Evolutionary conservation across 73 alveolate genomes (phyloP).

Genomic region (Breviolum minutum): DNA sequence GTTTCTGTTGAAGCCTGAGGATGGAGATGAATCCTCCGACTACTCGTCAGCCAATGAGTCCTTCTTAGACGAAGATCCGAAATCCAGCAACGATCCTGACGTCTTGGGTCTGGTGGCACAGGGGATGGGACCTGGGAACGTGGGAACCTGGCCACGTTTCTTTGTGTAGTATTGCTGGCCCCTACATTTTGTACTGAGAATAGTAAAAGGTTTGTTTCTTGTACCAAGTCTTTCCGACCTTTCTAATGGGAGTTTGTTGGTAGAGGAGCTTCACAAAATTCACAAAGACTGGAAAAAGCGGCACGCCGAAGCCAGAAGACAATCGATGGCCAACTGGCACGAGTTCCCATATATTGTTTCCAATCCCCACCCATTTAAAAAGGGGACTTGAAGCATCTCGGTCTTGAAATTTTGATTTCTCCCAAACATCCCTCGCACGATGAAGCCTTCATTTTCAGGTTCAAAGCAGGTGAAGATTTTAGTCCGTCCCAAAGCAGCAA

Average conservation of each 20-base stretch:
- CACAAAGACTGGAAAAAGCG: too few relatives aligned
- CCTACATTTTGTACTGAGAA: too few relatives aligned
- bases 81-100: constrained; percentile 39
- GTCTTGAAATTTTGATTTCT: background rate
- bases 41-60: constrained; percentile 79
- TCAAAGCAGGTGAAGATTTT: constrained; percentile 79
- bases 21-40: constrained; percentile 56
- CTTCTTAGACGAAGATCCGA: constrained; percentile 70
- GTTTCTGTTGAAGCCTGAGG: background rate
- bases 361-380: too few relatives aligned
- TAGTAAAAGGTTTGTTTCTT: too few relatives aligned
- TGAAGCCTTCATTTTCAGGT: background rate
- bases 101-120: constrained; percentile 21
- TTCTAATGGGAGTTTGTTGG: too few relatives aligned
- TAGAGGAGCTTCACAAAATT: too few relatives aligned
- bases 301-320: too few relatives aligned
- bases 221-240: too few relatives aligned
- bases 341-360: too few relatives aligned
- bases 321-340: too few relatives aligned
- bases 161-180: background rate
- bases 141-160: background rate
- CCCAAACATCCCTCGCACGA: background rate
- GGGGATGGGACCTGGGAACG: background rate
- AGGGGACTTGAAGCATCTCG: too few relatives aligned
- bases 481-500: constrained; percentile 47